Evolutionary conservation across 176 grass and related monocot genomes (phyloP).

Genomic region (Oryza meyeriana): DNA sequence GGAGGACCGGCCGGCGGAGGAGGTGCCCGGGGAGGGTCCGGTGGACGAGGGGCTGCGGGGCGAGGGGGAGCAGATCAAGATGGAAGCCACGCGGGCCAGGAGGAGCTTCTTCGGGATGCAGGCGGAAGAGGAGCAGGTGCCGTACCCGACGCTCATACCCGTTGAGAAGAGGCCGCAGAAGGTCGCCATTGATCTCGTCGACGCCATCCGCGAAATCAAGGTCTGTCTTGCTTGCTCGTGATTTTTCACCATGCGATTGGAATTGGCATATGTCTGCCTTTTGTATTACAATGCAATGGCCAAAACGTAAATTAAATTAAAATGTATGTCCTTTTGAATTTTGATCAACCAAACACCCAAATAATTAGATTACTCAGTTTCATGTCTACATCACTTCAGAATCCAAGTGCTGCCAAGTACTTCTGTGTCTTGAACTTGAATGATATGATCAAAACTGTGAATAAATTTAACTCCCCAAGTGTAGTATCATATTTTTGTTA

Average conservation of each 20-base stretch:
- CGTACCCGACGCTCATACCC: constrained; percentile 68
- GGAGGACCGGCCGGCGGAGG: constrained; percentile 32
- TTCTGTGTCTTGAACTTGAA: too few species aligned
- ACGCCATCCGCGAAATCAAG: too few species aligned
- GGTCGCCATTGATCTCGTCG: constrained; percentile 64
- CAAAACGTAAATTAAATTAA: neutral
- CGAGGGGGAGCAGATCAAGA: constrained; percentile 54
- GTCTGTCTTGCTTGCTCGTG: constrained; percentile 33
- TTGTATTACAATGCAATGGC: neutral
- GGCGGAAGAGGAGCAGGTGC: constrained; percentile 58
- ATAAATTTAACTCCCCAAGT: neutral
- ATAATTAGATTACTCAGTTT: too few species aligned
- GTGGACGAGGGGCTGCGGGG: constrained; percentile 37
- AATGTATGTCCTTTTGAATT: neutral
- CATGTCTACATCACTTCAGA: too few species aligned
- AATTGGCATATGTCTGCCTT: neutral
- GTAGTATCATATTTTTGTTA: neutral
- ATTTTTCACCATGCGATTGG: neutral
- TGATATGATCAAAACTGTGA: too few species aligned
- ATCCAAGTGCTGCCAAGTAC: too few species aligned
- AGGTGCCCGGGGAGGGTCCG: neutral
- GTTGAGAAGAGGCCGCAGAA: constrained; percentile 66
- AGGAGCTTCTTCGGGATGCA: constrained; percentile 50
- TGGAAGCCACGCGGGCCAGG: constrained; percentile 12
- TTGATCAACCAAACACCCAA: too few species aligned